Conservation (phyloP, 176 grass and related monocot genomes). For the Oryza punctata region DNA sequence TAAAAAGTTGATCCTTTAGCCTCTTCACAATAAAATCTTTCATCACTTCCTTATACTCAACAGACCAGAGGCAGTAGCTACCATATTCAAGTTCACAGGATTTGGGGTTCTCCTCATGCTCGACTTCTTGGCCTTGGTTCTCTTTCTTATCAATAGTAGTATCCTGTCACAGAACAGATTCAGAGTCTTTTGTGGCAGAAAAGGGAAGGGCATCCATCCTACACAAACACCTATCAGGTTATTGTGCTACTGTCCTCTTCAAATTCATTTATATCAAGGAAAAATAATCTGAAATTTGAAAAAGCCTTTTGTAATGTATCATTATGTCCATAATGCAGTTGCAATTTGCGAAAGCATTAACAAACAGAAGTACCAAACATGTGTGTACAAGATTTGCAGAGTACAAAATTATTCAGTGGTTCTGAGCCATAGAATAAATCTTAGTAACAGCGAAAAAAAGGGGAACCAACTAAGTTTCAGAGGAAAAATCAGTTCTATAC, state of each 20-base stretch:
- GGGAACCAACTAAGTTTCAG: not conserved
- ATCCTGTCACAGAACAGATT: slow-evolving; percentile 31
- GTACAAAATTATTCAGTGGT: not conserved
- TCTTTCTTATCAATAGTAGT: slow-evolving; percentile 11
- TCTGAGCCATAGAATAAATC: not conserved
- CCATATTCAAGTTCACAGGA: slow-evolving; percentile 80
- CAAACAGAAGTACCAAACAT: not conserved
- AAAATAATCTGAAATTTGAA: too few relatives aligned
- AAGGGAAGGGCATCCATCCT: not conserved
- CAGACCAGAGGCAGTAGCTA: slow-evolving; percentile 87
- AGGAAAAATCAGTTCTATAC: not conserved
- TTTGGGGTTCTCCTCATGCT: slow-evolving; percentile 31
- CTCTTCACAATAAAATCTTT: slow-evolving; percentile 66
- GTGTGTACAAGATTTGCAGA: not conserved
- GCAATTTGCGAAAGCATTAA: not conserved
- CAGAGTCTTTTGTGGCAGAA: not conserved
- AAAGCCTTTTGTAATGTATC: not conserved
- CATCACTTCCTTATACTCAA: slow-evolving; percentile 71
- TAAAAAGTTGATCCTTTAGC: slow-evolving; percentile 86
- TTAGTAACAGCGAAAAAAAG: not conserved
- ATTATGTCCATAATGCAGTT: not conserved
- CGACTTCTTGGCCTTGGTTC: slow-evolving; percentile 33
- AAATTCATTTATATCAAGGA: too few relatives aligned
- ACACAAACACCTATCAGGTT: not conserved
- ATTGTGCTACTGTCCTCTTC: not conserved